phyloP scores from a whole-genome alignment of 1,284 basidiomycete species.

The Austroboletus niveus region DNA sequence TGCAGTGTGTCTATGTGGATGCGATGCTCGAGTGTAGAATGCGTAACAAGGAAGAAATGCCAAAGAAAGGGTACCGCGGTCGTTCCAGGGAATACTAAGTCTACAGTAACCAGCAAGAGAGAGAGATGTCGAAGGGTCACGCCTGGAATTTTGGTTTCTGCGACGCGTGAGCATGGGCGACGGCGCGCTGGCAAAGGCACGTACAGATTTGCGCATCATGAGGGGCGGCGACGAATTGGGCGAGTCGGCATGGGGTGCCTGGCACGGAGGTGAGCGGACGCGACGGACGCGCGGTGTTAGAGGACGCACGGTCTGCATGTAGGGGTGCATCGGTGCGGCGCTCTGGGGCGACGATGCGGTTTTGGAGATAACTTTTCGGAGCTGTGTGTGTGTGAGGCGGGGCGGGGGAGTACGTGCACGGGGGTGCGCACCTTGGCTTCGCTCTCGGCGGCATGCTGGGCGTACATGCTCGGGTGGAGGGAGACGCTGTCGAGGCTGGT shows the following conservation, averaged over 20 bases:
- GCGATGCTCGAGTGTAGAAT: constrained; percentile 31
- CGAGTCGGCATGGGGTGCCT: constrained; percentile 39
- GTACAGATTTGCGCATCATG: constrained; percentile 55
- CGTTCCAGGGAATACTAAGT: constrained; percentile 15
- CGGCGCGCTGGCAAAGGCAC: constrained; percentile 16
- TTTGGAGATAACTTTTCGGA: constrained; percentile 51
- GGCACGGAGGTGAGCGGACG: constrained; percentile 11
- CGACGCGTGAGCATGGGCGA: constrained; percentile 2
- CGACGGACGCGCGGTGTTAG: neutral
- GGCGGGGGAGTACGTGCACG: constrained; percentile 5
- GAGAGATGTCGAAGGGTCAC: constrained; percentile 9
- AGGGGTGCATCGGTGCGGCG: constrained; percentile 30
- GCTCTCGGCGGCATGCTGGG: constrained; percentile 62
- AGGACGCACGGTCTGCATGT: constrained; percentile 39
- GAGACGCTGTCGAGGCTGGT: constrained; percentile 62
- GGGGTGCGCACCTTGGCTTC: constrained; percentile 61
- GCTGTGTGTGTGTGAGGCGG: constrained; percentile 28
- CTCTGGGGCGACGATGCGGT: constrained; percentile 38
- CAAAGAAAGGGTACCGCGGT: constrained; percentile 9
- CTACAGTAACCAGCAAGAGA: constrained; percentile 18
- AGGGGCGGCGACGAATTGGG: constrained; percentile 42
- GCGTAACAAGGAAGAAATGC: constrained; percentile 11
- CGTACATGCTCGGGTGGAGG: constrained; percentile 67
- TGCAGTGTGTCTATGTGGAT: constrained; percentile 35
- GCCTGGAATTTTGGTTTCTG: constrained; percentile 35